phyloP scores from a whole-genome alignment of 2,329 filamentous ascomycete genomes.

The Colletotrichum tropicicola region DNA sequence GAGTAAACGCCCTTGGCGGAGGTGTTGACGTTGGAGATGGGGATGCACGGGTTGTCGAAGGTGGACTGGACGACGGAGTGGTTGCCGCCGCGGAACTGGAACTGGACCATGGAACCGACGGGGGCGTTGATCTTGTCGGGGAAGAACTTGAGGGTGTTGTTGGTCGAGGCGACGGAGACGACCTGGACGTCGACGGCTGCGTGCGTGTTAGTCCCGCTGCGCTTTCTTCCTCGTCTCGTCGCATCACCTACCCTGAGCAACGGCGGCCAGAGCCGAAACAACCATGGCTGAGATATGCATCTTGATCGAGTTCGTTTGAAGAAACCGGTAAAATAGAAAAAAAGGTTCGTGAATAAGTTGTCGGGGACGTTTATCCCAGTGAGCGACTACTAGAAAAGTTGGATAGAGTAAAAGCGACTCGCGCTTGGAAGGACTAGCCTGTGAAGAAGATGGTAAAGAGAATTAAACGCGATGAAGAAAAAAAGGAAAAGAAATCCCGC shows the following conservation, averaged over 20 bases:
- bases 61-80: conserved; percentile 83
- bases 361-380: conserved; percentile 22
- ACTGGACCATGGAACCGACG: conserved; percentile 72
- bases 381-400: conserved; percentile 34
- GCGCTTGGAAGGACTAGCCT: conserved; percentile 63
- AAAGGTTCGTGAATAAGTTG: neutral
- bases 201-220: conserved; percentile 14
- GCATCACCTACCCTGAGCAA: conserved; percentile 52
- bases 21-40: conserved; percentile 61
- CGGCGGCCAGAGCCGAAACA: conserved; percentile 56
- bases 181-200: conserved; percentile 62
- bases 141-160: conserved; percentile 67
- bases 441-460: conserved; percentile 36
- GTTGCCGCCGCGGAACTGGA: conserved; percentile 74
- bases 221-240: neutral
- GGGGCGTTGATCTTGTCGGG: conserved; percentile 72
- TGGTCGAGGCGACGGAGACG: conserved; percentile 69
- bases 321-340: conserved; percentile 33
- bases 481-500: conserved; percentile 36
- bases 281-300: conserved; percentile 62
- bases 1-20: conserved; percentile 70
- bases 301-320: conserved; percentile 42
- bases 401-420: conserved; percentile 48
- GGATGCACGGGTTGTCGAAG: conserved; percentile 76
- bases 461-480: conserved; percentile 33